Evolutionary conservation across 495 filamentous ascomycete genomes (phyloP).

Genomic region (Chaetomium fimeti): DNA sequence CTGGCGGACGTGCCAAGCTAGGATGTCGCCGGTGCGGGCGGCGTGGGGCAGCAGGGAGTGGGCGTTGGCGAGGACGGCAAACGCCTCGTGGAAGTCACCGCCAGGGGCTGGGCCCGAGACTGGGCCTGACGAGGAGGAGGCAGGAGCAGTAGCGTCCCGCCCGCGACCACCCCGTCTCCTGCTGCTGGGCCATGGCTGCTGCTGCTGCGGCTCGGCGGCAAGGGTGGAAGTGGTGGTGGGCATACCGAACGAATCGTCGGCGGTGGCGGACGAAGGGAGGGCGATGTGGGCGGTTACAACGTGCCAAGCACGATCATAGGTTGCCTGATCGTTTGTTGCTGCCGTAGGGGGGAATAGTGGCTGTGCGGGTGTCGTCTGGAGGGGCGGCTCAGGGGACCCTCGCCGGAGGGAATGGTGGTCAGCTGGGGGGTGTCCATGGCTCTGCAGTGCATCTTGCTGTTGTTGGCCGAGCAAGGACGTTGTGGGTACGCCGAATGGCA

Average conservation of each 20-base stretch:
- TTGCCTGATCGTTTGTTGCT: slow-evolving; percentile 51
- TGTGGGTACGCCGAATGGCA: slow-evolving; percentile 42
- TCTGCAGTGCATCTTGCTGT: background rate
- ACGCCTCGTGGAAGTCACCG: slow-evolving; percentile 43
- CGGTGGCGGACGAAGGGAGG: slow-evolving; percentile 51
- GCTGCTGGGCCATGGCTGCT: slow-evolving; percentile 3
- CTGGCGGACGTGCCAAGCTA: slow-evolving; percentile 54
- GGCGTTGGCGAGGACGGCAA: slow-evolving; percentile 45
- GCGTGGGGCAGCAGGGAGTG: slow-evolving; percentile 42
- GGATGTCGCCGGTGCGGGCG: slow-evolving; percentile 47
- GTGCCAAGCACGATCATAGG: slow-evolving; percentile 69
- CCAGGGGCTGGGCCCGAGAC: slow-evolving; percentile 18
- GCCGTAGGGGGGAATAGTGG: slow-evolving; percentile 28
- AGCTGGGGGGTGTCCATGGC: background rate
- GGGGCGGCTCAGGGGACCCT: slow-evolving; percentile 8
- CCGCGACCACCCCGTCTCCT: slow-evolving; percentile 4
- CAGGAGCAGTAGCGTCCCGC: slow-evolving; percentile 3
- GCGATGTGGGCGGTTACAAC: slow-evolving; percentile 61
- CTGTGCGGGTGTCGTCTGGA: slow-evolving; percentile 14
- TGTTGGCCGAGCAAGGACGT: slow-evolving; percentile 8
- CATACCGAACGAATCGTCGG: slow-evolving; percentile 44
- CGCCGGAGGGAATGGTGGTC: background rate
- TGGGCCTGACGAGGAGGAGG: background rate
- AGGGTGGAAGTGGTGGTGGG: slow-evolving; percentile 27
- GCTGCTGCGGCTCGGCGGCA: slow-evolving; percentile 43